Base-by-base conservation (phyloP, 371 early-diverging fungal species). In the Phascolomyces articulosus region DNA sequence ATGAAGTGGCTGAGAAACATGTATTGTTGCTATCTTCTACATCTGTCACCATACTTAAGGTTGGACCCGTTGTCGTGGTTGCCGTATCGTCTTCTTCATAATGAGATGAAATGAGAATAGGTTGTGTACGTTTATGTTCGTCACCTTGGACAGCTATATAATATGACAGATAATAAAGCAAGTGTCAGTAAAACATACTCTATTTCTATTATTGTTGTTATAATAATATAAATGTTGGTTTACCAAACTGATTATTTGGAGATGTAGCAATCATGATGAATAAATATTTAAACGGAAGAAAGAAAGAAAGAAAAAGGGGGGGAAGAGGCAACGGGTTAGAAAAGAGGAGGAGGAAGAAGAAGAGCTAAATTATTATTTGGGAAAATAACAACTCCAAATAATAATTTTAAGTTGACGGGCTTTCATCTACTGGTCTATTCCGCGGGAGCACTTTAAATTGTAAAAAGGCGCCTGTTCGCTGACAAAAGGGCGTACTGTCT, bases 71-170 rank as follows among this genome's bases (percentile, higher is more conserved):
- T 20, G 71, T 71, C 2, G 61, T 56, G 21, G 75, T 78, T 6
- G 64, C 65, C n/a, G 57, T 60, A 48, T 78, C 78, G 55, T 78
- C 75, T 31, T 74, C 70, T 40, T 65, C 66, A 31, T 62, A 67
- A 20, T 29, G 56, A 11, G 58, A 38, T 63, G 38, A 57, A 47
- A 51, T 60, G 55, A 21, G 40, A 34, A 51, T 66, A 53, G 51
- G 63, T 24, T 29, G 49, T 24, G 63, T 31, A 28, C 29, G 21
- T 47, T 21, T 21, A 16, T 34, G 26, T 48, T 64, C 41, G 58
- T 48, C 58, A 27, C 31, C 44, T 49, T 29, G 24, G n/a, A 24
- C 57, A 38, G 40, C 40, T 21, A 31, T 21, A 34, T 4, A 20
- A 2, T 11, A 38, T 57, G 7, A 26, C 38, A 53, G n/a, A n/a